Evolutionary conservation across 441 rosid genomes (phyloP).

Genomic region (Daphne laureola): DNA sequence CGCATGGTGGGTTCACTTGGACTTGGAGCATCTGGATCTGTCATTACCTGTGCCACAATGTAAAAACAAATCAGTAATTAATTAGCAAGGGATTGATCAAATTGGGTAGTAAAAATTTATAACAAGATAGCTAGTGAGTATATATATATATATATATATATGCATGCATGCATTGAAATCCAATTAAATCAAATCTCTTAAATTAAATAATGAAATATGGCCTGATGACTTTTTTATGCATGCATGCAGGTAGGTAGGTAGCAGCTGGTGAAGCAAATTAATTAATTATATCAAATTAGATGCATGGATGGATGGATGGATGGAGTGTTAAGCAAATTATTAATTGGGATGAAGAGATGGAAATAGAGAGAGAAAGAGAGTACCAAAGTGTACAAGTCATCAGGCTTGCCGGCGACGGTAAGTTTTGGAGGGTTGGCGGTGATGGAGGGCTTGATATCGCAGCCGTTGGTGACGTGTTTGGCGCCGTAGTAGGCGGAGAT

Average conservation of each 20-base stretch:
- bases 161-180: conserved; percentile 3
- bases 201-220: neutral
- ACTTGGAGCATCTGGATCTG: conserved; percentile 93
- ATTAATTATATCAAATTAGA: too few relatives aligned
- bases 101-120: too few relatives aligned
- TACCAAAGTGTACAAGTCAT: conserved; percentile 61
- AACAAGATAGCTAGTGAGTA: too few relatives aligned
- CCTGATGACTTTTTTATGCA: neutral
- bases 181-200: too few relatives aligned
- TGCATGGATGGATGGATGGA: too few relatives aligned
- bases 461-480: conserved; percentile 76
- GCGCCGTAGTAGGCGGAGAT: conserved; percentile 60
- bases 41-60: conserved; percentile 53
- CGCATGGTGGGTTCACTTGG: conserved; percentile 84
- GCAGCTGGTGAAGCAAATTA: too few relatives aligned
- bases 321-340: too few relatives aligned
- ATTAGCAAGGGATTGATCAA: too few relatives aligned
- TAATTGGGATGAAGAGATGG: too few relatives aligned
- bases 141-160: conserved; percentile 4
- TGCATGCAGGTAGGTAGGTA: too few relatives aligned
- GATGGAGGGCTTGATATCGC: conserved; percentile 71
- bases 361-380: too few relatives aligned
- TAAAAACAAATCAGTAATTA: neutral
- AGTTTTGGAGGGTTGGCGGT: conserved; percentile 46
- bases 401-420: conserved; percentile 51